Base-by-base conservation (phyloP, 352 stramenopile genomes). In the Halophytophthora polymorphica region DNA sequence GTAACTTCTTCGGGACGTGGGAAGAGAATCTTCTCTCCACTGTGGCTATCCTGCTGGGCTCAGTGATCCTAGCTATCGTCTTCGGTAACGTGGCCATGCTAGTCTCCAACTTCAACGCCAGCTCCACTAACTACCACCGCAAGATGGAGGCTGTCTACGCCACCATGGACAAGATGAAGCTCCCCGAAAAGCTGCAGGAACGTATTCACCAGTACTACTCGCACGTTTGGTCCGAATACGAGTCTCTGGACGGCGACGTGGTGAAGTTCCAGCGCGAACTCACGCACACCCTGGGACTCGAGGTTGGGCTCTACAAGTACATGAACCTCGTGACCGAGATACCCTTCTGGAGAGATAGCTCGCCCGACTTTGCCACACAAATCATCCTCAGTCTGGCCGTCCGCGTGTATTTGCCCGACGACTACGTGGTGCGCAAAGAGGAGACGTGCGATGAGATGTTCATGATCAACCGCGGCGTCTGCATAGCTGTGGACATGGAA, bases 221-320 rank as follows among this genome's bases (percentile, higher is more conserved):
- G 44, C 77, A 88, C 47, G 39, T 90, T 12, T 87, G 73, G 72
- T 56, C 64, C 22, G 73, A 90, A 46, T 87, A 88, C 47, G 70
- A 88, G 46, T 80, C 69, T 10, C 49, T 88, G 7, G 75, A 88
- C 28, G 73, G 73, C 3, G 67, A 79, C 3, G 45, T 84, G 36
- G 65, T 58, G 7, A 53, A 56, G 13, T 85, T 90, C 40, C 60
- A 73, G 1, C 78, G 82, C 35, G 68, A 84, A 2, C 50, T 90
- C 6, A 72, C 67, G 6, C 73, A 85, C 42, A 90, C 78, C n/a
- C 66, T 90, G 2, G 70, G 66, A 17, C 73, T 83, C 2, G 77
- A 90, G 44, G 70, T 88, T 43, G 71, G 72, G 43, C 56, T 91
- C 3, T 93, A 73, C 62, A 88, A 88, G 58, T 92, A 71, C 67